phyloP scores from a whole-genome alignment of 2,329 filamentous ascomycete species.

The Talaromyces albobiverticillius region DNA sequence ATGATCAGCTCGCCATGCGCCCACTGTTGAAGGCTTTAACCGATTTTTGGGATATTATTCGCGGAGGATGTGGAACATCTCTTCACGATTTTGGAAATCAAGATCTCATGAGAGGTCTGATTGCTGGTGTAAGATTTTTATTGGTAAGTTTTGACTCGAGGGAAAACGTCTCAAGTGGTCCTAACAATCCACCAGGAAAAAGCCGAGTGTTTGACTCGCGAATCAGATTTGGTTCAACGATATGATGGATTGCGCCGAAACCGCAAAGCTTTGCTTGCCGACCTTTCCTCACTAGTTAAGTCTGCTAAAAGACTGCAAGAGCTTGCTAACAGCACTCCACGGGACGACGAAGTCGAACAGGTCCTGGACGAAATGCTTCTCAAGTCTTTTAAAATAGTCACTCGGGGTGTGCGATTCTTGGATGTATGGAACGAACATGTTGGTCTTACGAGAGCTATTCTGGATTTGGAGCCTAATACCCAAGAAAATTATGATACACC shows the following conservation, averaged over 20 bases:
- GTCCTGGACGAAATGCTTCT: slow-evolving; percentile 90
- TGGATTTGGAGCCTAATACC: slow-evolving; percentile 32
- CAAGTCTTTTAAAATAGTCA: slow-evolving; percentile 92
- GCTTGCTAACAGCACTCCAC: slow-evolving; percentile 52
- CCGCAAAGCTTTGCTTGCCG: slow-evolving; percentile 82
- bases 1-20: slow-evolving; percentile 83
- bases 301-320: slow-evolving; percentile 83
- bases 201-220: slow-evolving; percentile 81
- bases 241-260: slow-evolving; percentile 74
- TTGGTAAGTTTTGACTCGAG: slow-evolving; percentile 59
- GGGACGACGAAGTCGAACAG: slow-evolving; percentile 39
- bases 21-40: slow-evolving; percentile 81
- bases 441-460: slow-evolving; percentile 41
- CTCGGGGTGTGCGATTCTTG: slow-evolving; percentile 81
- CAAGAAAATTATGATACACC: slow-evolving; percentile 29
- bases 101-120: slow-evolving; percentile 90
- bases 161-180: background rate
- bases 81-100: slow-evolving; percentile 80
- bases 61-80: slow-evolving; percentile 72
- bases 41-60: slow-evolving; percentile 87
- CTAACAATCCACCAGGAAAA: slow-evolving; percentile 61
- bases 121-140: slow-evolving; percentile 86
- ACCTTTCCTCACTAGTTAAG: slow-evolving; percentile 86
- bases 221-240: slow-evolving; percentile 70
- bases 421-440: slow-evolving; percentile 71